Base-by-base conservation (phyloP, 2,329 filamentous ascomycete genomes). In the Colletotrichum orchidophilum region DNA sequence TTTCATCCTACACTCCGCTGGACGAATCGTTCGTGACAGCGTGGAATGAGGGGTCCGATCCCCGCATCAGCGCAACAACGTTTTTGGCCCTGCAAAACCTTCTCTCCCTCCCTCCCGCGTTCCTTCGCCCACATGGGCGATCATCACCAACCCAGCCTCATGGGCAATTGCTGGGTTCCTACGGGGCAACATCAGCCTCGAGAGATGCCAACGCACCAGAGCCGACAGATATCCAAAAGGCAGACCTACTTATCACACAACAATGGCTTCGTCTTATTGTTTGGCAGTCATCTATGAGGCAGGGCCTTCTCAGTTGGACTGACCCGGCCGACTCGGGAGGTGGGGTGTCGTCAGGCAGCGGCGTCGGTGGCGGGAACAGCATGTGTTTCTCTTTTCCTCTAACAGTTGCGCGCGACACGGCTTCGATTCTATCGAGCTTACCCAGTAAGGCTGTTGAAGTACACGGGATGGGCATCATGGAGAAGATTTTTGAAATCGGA, bases 221-320 rank as follows among this genome's bases (percentile, higher is more conserved):
- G 71, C 78, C 81, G 5, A 91, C 90, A 0, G 89, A 91, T 69
- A 91, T 89, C 24, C 91, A 93, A 75, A 91, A 90, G 64, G 90
- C 92, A 7, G 90, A 93, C 75, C 85, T 93, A 21, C 84, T 92
- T 53, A 87, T 92, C 63, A 93, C 90, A 2, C 91, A 93, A 77
- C 90, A 92, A 75, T 93, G 91, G 91, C 83, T 93, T 5, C 85
- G 89, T 21, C 88, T 90, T 1, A 91, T 93, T 81, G 88, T 93
- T n/a, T 93, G 91, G 91, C 91, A 93, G 75, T 86, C 91, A 1
- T 91, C 90, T 3, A 92, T 92, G 75, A 87, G 88, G 24, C 90
- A 92, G 74, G 89, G 90, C 4, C 87, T 90, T 27, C 83, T 93
- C 24, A 91, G 89, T 35, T 89, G 87, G 35, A 71, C 70, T 15